A percentile compares a stretch with the other conserved stretches of the same genome.
These are phyloP conservation scores for Ormosia emarginata DNA, from an alignment of 306 rosid genomes.

Conservation along the genomic window DNA sequence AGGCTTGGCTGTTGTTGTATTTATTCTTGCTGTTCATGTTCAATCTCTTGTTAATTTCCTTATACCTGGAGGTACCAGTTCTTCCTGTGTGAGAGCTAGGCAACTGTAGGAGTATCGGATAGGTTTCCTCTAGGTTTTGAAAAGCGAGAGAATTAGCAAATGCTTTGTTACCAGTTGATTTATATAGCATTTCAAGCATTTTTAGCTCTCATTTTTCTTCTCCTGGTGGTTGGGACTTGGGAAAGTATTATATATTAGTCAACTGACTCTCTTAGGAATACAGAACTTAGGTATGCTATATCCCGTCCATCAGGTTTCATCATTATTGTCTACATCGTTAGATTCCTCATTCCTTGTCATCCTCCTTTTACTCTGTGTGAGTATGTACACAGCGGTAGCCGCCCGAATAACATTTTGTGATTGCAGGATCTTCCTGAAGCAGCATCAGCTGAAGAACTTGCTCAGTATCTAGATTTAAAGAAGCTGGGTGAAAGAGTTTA, in stretches of 20 bases:
- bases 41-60: not conserved
- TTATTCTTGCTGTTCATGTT: not conserved
- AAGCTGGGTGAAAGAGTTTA: slow-evolving; percentile 93
- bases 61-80: not conserved
- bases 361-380: not conserved
- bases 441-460: slow-evolving; percentile 79
- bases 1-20: no score
- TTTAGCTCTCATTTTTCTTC: not conserved
- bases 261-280: not conserved
- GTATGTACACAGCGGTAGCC: not conserved
- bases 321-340: not conserved
- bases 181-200: not conserved
- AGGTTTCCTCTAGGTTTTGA: slow-evolving; percentile 1
- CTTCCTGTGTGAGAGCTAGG: not conserved
- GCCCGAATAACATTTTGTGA: slow-evolving; percentile 16
- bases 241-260: not conserved
- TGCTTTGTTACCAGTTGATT: slow-evolving; percentile 1
- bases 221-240: no score
- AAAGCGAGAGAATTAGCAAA: not conserved
- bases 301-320: not conserved
- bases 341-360: slow-evolving; percentile 1
- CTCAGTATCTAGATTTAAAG: slow-evolving; percentile 84
- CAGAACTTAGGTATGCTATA: not conserved
- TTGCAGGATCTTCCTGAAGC: slow-evolving; percentile 84
- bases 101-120: not conserved